A percentile compares a stretch with the other conserved stretches of the same genome.
These are phyloP conservation scores for Maudiozyma saulgeensis DNA, from an alignment of 805 yeast species.

Conservation along the genomic window DNA sequence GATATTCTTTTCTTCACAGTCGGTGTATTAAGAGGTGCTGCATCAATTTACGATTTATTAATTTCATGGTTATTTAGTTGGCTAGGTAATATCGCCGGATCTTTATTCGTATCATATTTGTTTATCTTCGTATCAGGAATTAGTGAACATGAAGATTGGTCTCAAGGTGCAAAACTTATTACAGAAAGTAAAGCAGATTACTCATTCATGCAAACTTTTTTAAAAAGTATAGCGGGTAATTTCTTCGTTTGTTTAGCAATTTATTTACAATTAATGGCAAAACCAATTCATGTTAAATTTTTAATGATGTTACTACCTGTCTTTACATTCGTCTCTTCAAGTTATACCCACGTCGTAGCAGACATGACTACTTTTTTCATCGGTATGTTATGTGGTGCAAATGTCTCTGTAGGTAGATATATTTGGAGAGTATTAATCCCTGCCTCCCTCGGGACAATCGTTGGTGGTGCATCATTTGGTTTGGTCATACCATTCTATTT, in stretches of 20 bases:
- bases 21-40: slow-evolving; percentile 62
- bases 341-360: slow-evolving; percentile 74
- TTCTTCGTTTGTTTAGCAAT: slow-evolving; percentile 69
- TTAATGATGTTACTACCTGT: slow-evolving; percentile 56
- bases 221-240: slow-evolving; percentile 70
- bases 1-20: slow-evolving; percentile 64
- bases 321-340: slow-evolving; percentile 68
- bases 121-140: slow-evolving; percentile 49
- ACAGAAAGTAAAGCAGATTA: slow-evolving; percentile 35
- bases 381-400: slow-evolving; percentile 60
- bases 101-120: slow-evolving; percentile 56
- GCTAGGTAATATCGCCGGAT: slow-evolving; percentile 55
- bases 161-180: slow-evolving; percentile 40
- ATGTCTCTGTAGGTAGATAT: slow-evolving; percentile 50
- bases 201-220: slow-evolving; percentile 51
- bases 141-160: slow-evolving; percentile 33
- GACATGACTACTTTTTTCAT: slow-evolving; percentile 65
- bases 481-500: slow-evolving; percentile 60
- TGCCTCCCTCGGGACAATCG: slow-evolving; percentile 61
- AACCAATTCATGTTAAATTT: slow-evolving; percentile 69
- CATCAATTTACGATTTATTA: slow-evolving; percentile 49
- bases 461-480: slow-evolving; percentile 70
- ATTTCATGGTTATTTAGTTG: slow-evolving; percentile 62
- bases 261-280: slow-evolving; percentile 67
- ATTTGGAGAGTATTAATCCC: slow-evolving; percentile 70